These are phyloP conservation scores for Colletotrichum sansevieriae DNA, from an alignment of 2,329 filamentous ascomycete genomes.

Conservation along the genomic window DNA sequence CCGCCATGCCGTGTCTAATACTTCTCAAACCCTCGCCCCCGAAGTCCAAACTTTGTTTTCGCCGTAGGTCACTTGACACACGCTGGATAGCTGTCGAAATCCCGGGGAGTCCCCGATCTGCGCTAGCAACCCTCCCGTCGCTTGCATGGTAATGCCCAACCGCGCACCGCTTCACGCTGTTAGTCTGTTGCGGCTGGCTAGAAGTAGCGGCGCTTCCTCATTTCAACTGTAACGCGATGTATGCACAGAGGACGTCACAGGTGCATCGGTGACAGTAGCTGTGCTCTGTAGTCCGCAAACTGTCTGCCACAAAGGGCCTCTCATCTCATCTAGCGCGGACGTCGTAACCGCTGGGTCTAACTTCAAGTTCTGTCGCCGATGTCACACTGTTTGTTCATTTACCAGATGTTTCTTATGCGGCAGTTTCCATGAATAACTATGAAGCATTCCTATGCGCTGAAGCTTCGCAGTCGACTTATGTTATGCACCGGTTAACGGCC, in stretches of 20 bases:
- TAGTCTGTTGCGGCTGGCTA: slow-evolving; percentile 7
- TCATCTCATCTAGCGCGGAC: no score
- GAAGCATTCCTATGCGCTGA: neutral
- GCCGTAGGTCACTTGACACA: slow-evolving; percentile 35
- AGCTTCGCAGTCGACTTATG: slow-evolving; percentile 3
- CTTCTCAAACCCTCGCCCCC: slow-evolving; percentile 18
- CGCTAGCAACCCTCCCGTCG: slow-evolving; percentile 10
- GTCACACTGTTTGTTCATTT: no score
- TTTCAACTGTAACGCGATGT: neutral
- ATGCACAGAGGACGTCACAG: slow-evolving; percentile 4
- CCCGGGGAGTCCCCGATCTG: neutral
- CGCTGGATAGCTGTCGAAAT: slow-evolving; percentile 21
- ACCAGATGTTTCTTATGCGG: slow-evolving; percentile 2
- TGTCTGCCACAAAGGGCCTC: no score
- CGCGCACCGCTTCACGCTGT: neutral
- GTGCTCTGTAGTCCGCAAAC: neutral
- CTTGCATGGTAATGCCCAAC: neutral
- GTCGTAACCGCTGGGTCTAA: no score
- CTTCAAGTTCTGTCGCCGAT: no score
- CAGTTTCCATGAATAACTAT: neutral
- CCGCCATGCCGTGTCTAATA: slow-evolving; percentile 16
- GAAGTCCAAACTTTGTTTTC: slow-evolving; percentile 30
- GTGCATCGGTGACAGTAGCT: slow-evolving; percentile 24
- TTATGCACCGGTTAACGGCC: slow-evolving; percentile 12
- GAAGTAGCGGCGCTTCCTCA: neutral